Conservation (phyloP, 2,329 filamentous ascomycete species). For the Dothideomycetidae sp. region DNA sequence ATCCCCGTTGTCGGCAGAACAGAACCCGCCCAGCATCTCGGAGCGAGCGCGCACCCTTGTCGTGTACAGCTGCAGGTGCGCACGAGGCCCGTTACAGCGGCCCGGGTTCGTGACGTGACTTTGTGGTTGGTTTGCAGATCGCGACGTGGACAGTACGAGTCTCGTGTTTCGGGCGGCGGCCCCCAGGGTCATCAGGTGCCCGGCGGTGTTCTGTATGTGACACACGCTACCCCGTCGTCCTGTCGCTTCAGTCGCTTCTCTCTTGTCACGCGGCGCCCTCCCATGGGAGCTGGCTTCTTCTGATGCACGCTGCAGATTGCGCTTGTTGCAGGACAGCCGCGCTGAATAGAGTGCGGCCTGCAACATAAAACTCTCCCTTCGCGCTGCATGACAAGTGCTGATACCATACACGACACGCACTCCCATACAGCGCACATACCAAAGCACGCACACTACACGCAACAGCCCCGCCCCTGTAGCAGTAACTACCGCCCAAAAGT, state of each 20-base stretch:
- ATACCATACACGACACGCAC: no score
- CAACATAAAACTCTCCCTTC: slow-evolving; percentile 1
- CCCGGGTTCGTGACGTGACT: neutral
- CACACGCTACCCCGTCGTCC: slow-evolving; percentile 7
- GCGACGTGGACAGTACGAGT: neutral
- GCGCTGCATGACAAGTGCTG: no score
- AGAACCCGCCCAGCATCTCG: neutral
- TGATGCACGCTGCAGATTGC: slow-evolving; percentile 6
- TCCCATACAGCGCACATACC: no score
- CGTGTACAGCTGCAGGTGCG: neutral
- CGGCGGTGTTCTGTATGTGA: slow-evolving; percentile 3
- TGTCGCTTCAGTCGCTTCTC: slow-evolving; percentile 3
- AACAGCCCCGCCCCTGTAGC: neutral
- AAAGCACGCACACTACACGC: no score
- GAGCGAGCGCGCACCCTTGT: neutral
- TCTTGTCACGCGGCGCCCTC: neutral
- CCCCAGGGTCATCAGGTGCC: neutral
- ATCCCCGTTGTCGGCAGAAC: neutral
- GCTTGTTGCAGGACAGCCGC: slow-evolving; percentile 7
- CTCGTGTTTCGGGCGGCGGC: neutral
- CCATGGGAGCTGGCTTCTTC: slow-evolving; percentile 1
- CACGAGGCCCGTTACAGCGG: neutral
- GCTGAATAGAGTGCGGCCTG: neutral
- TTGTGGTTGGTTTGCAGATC: slow-evolving; percentile 2
- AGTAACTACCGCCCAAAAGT: neutral